Percentiles rank a stretch among this genome's conserved stretches.
Conservation (phyloP, 1,139 yeast species). For the Yamadazyma oceani region DNA sequence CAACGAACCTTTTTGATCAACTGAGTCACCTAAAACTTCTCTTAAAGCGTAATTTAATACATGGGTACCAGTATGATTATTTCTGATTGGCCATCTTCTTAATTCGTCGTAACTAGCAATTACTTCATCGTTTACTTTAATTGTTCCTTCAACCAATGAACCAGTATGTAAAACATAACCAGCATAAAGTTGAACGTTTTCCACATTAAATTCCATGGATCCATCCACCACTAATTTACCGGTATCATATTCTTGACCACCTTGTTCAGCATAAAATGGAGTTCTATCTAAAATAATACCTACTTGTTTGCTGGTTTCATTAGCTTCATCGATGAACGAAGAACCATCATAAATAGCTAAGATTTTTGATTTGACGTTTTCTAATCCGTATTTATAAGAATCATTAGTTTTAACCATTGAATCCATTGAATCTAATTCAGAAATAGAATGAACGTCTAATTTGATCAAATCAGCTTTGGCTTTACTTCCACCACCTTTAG, state of each 20-base stretch:
- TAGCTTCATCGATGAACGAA: constrained; percentile 51
- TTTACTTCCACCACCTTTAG: constrained; percentile 78
- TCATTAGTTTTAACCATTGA: constrained; percentile 84
- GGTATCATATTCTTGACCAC: constrained; percentile 97
- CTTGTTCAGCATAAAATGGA: constrained; percentile 97
- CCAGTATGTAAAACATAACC: constrained; percentile 98
- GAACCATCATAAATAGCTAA: constrained; percentile 73
- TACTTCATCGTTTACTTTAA: constrained; percentile 65
- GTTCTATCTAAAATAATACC: constrained; percentile 87
- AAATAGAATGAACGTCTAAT: constrained; percentile 87
- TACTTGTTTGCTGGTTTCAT: constrained; percentile 51
- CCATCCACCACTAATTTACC: constrained; percentile 93
- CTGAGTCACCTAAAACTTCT: constrained; percentile 80
- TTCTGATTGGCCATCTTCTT: constrained; percentile 95
- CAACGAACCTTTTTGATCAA: constrained; percentile 95
- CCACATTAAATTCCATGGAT: constrained; percentile 79
- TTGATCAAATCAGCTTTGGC: constrained; percentile 63
- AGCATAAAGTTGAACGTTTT: constrained; percentile 87
- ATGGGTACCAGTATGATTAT: constrained; percentile 98
- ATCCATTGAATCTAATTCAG: constrained; percentile 56
- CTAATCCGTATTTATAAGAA: constrained; percentile 65
- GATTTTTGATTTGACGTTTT: constrained; percentile 60
- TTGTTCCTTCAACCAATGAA: constrained; percentile 68
- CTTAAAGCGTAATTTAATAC: constrained; percentile 86
- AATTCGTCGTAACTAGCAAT: constrained; percentile 89